Base-by-base conservation (phyloP, 2,329 filamentous ascomycete genomes). In the Trichophyton rubrum region DNA sequence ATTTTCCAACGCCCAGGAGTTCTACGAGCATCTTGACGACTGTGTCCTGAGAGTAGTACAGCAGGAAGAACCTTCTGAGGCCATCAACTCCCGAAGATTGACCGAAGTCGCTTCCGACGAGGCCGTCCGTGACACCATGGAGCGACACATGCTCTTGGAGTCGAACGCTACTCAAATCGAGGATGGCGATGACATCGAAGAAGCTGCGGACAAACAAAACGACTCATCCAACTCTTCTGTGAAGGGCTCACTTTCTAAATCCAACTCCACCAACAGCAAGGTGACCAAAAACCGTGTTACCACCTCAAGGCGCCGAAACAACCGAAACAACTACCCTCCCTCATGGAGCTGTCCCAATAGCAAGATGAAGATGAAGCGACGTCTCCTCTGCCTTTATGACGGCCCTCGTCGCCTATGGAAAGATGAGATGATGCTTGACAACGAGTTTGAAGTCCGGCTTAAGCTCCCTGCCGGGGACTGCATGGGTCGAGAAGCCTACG, bases 341-440 rank as follows among this genome's bases (percentile, higher is more conserved):
- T 91, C 88, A 1, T 99, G 93, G 93, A 92, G 93, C 59, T 93
- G 91, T 68, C 84, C 91, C 64, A 86, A 88, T 69, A 88, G 89
- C 68, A 90, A 93, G 78, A 96, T 97, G 89, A 95, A 88, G 71
- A 95, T 95, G 84, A 96, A 95, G 84, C 96, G 96, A 83, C 88
- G 93, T 30, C 90, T 96, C 60, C 80, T 97, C 68, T 90, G 90
- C 65, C 89, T 95, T 20, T 99, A 95, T 69, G 90, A 97, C 70
- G 93, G 93, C 0, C 82, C 82, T 15, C 85, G 91, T 59, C 85
- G 92, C 47, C 81, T 99, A 57, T 93, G 89, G 82, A 97, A 97
- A 78, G 93, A 99, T 71, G 93, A 99, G 75, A 93, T 97, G 90
- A 95, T 96, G 90, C 85, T 99, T 57, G 90, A 91, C 67, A 90